These are phyloP conservation scores for Curvularia sp. DNA, from an alignment of 2,329 filamentous ascomycete genomes.

Conservation along the genomic window DNA sequence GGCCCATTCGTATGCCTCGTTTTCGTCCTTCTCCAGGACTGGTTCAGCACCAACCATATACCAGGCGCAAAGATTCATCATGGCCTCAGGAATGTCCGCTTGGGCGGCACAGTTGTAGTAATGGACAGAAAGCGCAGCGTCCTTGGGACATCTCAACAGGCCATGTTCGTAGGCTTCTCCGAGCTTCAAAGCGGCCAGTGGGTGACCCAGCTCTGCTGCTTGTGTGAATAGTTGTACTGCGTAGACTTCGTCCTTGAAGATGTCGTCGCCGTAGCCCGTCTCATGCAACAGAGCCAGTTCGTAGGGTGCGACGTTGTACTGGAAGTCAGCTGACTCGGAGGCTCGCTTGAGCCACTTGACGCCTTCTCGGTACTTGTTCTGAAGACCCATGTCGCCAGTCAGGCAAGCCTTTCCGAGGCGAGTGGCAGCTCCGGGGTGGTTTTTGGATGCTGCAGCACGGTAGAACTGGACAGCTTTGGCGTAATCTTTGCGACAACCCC, in stretches of 20 bases:
- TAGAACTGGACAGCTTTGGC: constrained; percentile 94
- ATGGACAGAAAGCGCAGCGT: constrained; percentile 92
- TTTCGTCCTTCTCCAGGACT: constrained; percentile 91
- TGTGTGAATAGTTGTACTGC: constrained; percentile 94
- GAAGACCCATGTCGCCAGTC: constrained; percentile 82
- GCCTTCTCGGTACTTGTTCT: constrained; percentile 86
- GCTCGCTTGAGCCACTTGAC: constrained; percentile 97
- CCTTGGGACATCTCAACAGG: constrained; percentile 81
- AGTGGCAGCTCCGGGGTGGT: constrained; percentile 93
- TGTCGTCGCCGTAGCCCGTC: constrained; percentile 89
- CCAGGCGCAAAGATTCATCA: constrained; percentile 99
- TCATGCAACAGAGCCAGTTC: constrained; percentile 90
- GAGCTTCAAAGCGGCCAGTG: constrained; percentile 84
- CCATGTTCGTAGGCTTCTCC: constrained; percentile 98
- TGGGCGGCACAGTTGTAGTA: constrained; percentile 96
- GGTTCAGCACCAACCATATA: constrained; percentile 95
- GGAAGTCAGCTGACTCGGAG: constrained; percentile 83
- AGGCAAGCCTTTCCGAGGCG: constrained; percentile 90
- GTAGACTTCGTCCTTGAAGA: constrained; percentile 90
- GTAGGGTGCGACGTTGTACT: constrained; percentile 93
- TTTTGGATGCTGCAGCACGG: constrained; percentile 86
- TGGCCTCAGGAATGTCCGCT: constrained; percentile 80
- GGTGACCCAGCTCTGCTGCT: constrained; percentile 88
- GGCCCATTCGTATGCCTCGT: constrained; percentile 97
- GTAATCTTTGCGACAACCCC: constrained; percentile 90